Conservation (phyloP, 2,329 filamentous ascomycete species). For the Alternaria tenuissima region DNA sequence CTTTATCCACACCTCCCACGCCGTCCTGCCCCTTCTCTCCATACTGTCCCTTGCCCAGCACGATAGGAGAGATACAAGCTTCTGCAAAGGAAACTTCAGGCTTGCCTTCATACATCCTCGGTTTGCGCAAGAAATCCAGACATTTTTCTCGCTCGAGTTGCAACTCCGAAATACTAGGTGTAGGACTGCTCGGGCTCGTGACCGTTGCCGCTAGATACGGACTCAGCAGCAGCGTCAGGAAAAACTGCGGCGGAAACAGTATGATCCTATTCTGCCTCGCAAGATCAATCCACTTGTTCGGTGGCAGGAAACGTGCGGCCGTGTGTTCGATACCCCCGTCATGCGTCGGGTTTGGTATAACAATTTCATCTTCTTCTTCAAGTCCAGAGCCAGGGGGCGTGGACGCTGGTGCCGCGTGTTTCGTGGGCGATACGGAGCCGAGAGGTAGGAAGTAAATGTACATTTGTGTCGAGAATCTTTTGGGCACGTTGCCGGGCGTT, state of each 20-base stretch:
- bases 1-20: conserved; percentile 53
- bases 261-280: conserved; percentile 74
- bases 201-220: conserved; percentile 57
- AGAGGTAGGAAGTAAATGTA: conserved; percentile 89
- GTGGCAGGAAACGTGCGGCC: conserved; percentile 78
- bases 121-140: conserved; percentile 62
- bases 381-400: conserved; percentile 43
- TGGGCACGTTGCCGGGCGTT: conserved; percentile 75
- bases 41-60: conserved; percentile 51
- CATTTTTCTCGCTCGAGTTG: conserved; percentile 43
- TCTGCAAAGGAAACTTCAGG: conserved; percentile 54
- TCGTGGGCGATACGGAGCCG: conserved; percentile 40
- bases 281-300: conserved; percentile 72
- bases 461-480: conserved; percentile 94
- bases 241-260: conserved; percentile 89
- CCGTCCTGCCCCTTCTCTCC: conserved; percentile 42
- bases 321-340: conserved; percentile 77
- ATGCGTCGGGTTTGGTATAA: conserved; percentile 73
- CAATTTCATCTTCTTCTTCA: conserved; percentile 57
- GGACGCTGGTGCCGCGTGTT: conserved; percentile 38
- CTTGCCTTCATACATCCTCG: conserved; percentile 49
- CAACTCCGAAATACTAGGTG: conserved; percentile 50
- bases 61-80: conserved; percentile 53
- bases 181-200: conserved; percentile 30
- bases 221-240: conserved; percentile 69